Conservation (phyloP, 352 stramenopile species). For the Phytophthora quininea region DNA sequence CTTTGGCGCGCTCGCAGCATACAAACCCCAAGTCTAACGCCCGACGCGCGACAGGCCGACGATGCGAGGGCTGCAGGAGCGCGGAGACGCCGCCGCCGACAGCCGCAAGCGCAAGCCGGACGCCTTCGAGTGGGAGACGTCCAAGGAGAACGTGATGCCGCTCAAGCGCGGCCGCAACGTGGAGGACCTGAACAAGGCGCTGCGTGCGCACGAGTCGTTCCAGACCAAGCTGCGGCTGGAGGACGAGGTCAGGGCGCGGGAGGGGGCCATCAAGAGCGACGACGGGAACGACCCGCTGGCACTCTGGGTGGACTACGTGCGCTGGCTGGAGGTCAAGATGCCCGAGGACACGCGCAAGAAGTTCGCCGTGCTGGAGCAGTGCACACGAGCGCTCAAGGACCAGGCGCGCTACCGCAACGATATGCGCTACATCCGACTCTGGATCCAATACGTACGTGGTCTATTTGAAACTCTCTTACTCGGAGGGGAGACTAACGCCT, state of each 20-base stretch:
- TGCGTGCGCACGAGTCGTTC: constrained; percentile 69
- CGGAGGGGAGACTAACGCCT: neutral
- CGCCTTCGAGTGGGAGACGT: constrained; percentile 84
- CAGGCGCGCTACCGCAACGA: constrained; percentile 74
- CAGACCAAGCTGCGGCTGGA: constrained; percentile 66
- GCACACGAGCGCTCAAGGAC: constrained; percentile 74
- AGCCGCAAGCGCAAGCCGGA: constrained; percentile 43
- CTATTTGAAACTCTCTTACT: no score
- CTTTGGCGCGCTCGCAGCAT: constrained; percentile 7
- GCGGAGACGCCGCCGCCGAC: neutral
- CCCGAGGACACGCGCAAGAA: constrained; percentile 85
- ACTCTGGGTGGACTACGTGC: constrained; percentile 77
- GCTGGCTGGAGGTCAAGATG: constrained; percentile 83
- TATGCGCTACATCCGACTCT: constrained; percentile 81
- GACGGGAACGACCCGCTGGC: constrained; percentile 68
- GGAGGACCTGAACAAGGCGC: constrained; percentile 73
- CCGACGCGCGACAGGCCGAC: constrained; percentile 28
- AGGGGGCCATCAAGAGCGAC: constrained; percentile 55
- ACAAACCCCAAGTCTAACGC: constrained; percentile 37
- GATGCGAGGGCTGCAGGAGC: constrained; percentile 21
- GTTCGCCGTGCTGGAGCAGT: constrained; percentile 75
- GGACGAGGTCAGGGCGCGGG: constrained; percentile 53
- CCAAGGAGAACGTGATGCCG: constrained; percentile 90
- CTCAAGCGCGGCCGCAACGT: constrained; percentile 83
- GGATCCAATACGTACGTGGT: constrained; percentile 88